Evolutionary conservation across 345 rosid species (phyloP).

Genomic region (Hevea brasiliensis): DNA sequence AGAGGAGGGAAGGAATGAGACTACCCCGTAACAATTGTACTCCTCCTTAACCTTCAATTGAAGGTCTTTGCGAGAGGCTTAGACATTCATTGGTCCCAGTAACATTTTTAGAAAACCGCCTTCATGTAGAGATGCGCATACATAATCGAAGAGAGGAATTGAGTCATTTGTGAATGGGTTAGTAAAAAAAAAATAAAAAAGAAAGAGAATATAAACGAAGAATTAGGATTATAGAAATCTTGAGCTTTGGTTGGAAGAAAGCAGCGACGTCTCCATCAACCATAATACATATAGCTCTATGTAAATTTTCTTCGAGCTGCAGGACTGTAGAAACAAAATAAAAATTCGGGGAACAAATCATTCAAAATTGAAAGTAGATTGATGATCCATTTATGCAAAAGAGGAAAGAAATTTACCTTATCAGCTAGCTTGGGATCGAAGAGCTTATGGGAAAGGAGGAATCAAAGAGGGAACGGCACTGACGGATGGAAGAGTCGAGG

Average conservation of each 20-base stretch:
- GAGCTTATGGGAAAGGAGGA: constrained; percentile 42
- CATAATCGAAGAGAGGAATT: no score
- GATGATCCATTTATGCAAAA: not conserved
- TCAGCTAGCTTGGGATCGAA: constrained; percentile 56
- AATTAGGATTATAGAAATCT: constrained; percentile 33
- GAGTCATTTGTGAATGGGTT: no score
- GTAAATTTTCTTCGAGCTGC: constrained; percentile 87
- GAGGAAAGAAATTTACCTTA: constrained; percentile 43
- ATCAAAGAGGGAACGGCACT: constrained; percentile 50
- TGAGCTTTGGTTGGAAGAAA: constrained; percentile 74
- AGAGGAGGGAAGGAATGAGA: no score
- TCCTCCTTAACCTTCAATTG: constrained; percentile 96
- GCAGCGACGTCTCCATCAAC: constrained; percentile 82
- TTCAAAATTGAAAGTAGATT: not conserved
- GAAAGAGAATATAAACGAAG: not conserved
- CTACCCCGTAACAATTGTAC: constrained; percentile 87
- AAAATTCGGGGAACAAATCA: not conserved
- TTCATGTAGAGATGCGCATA: no score
- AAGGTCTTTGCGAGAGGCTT: constrained; percentile 78
- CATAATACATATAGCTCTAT: constrained; percentile 65
- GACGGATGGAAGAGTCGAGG: constrained; percentile 66
- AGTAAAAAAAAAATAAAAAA: no score
- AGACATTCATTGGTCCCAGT: constrained; percentile 91
- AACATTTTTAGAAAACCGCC: constrained; percentile 80
- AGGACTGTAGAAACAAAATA: not conserved